Evolutionary conservation across 163 green algal species (phyloP).

Genomic region (Scenedesmus sp.): DNA sequence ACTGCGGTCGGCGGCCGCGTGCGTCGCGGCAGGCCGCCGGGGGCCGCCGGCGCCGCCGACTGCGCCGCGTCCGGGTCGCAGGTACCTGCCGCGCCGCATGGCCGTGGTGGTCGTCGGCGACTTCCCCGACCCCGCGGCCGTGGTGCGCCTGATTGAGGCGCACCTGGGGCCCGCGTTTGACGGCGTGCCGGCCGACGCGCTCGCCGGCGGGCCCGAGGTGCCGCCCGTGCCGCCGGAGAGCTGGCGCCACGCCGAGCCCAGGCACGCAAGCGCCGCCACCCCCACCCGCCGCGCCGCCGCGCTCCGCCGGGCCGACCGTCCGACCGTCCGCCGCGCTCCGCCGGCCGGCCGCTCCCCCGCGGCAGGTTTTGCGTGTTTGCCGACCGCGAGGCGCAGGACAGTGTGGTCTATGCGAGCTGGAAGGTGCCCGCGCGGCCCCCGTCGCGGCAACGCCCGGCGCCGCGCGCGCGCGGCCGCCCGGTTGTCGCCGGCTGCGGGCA

Average conservation of each 20-base stretch:
- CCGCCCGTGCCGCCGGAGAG: not conserved
- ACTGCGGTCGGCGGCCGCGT: no score
- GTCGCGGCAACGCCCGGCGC: no score
- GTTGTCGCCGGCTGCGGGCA: no score
- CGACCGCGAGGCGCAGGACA: slow-evolving; percentile 64
- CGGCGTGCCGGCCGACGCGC: not conserved
- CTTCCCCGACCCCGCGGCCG: slow-evolving; percentile 56
- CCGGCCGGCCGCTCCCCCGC: not conserved
- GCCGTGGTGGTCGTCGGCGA: slow-evolving; percentile 81
- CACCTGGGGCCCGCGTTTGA: slow-evolving; percentile 48
- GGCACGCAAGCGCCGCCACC: no score
- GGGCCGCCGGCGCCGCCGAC: no score
- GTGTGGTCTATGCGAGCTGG: slow-evolving; percentile 71
- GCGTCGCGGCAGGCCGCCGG: no score
- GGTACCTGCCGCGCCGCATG: slow-evolving; percentile 67
- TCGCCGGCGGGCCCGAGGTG: not conserved
- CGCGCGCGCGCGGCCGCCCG: no score
- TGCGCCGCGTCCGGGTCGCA: no score
- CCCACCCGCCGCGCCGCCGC: no score
- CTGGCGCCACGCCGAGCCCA: slow-evolving; percentile 37
- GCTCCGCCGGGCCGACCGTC: no score
- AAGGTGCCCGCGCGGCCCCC: slow-evolving; percentile 54
- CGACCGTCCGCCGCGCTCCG: no score
- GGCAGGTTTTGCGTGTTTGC: slow-evolving; percentile 38
- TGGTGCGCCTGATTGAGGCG: slow-evolving; percentile 56